phyloP scores from a whole-genome alignment of 2,329 filamentous ascomycete genomes.

The Paramyrothecium roridum region DNA sequence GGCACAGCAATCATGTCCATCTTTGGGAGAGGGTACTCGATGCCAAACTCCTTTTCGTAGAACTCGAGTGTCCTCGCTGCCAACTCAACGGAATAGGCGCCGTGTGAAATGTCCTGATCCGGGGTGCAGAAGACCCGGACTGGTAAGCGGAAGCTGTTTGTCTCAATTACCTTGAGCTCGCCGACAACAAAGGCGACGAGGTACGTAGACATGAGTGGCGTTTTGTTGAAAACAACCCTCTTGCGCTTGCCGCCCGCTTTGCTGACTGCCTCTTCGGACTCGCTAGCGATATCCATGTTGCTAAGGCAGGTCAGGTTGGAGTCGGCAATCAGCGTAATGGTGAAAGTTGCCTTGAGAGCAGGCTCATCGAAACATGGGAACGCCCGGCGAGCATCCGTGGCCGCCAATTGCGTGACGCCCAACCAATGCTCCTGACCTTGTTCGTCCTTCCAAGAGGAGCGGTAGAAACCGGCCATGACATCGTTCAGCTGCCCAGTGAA shows the following conservation, averaged over 20 bases:
- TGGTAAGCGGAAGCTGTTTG: constrained; percentile 84
- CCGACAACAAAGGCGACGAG: constrained; percentile 91
- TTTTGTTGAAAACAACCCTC: constrained; percentile 87
- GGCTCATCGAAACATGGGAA: constrained; percentile 98
- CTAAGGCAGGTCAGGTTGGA: constrained; percentile 87
- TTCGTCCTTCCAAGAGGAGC: constrained; percentile 83
- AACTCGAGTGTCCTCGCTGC: constrained; percentile 87
- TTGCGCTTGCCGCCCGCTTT: constrained; percentile 64
- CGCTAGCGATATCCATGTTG: constrained; percentile 91
- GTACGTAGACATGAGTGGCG: constrained; percentile 94
- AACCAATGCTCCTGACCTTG: constrained; percentile 79
- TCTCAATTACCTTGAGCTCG: constrained; percentile 91
- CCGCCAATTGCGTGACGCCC: constrained; percentile 94
- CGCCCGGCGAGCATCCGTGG: constrained; percentile 86
- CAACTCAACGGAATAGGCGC: constrained; percentile 84
- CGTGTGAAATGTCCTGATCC: constrained; percentile 86
- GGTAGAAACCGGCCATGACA: constrained; percentile 97
- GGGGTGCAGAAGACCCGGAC: constrained; percentile 92
- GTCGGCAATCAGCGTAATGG: constrained; percentile 85
- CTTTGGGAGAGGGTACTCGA: constrained; percentile 55
- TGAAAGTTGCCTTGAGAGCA: constrained; percentile 88
- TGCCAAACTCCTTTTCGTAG: constrained; percentile 93
- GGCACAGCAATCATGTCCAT: constrained; percentile 70
- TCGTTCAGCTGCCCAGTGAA: constrained; percentile 83
- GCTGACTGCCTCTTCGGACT: constrained; percentile 68